Percentiles rank a stretch among this genome's conserved stretches.
These are phyloP conservation scores for Acorus calamus DNA, from an alignment of 106 monocot species.

Conservation along the genomic window DNA sequence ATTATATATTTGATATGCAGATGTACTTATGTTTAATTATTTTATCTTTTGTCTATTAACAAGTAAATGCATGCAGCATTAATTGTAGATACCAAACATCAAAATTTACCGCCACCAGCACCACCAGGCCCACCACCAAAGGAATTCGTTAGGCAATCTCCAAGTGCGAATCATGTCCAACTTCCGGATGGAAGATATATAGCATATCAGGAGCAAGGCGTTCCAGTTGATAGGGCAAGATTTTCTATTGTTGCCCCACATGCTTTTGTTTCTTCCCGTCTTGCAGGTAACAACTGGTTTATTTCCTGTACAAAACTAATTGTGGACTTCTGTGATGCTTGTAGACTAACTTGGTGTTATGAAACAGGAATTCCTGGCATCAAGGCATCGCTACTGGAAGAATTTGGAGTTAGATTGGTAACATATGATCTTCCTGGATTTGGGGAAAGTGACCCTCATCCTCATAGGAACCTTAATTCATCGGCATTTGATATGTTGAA, in stretches of 20 bases:
- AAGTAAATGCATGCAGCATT: conserved; percentile 43
- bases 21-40: background rate
- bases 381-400: conserved; percentile 55
- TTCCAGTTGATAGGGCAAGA: conserved; percentile 66
- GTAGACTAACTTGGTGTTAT: background rate
- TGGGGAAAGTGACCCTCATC: conserved; percentile 96
- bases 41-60: background rate
- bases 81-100: conserved; percentile 33
- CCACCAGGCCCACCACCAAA: conserved; percentile 29
- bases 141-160: conserved; percentile 55
- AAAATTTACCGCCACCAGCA: background rate
- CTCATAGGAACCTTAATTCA: conserved; percentile 70
- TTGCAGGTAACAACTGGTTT: conserved; percentile 43
- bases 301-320: background rate
- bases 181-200: conserved; percentile 85
- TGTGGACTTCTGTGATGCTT: background rate
- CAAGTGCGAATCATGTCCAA: conserved; percentile 60
- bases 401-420: conserved; percentile 82
- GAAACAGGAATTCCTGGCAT: conserved; percentile 82
- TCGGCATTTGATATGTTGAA: conserved; percentile 85
- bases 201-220: conserved; percentile 77
- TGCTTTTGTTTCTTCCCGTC: conserved; percentile 89
- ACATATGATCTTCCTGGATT: conserved; percentile 91
- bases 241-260: conserved; percentile 83
- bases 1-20: too few relatives aligned